Base-by-base conservation (phyloP, 2,329 filamentous ascomycete species). In the Talaromyces verruculosus region DNA sequence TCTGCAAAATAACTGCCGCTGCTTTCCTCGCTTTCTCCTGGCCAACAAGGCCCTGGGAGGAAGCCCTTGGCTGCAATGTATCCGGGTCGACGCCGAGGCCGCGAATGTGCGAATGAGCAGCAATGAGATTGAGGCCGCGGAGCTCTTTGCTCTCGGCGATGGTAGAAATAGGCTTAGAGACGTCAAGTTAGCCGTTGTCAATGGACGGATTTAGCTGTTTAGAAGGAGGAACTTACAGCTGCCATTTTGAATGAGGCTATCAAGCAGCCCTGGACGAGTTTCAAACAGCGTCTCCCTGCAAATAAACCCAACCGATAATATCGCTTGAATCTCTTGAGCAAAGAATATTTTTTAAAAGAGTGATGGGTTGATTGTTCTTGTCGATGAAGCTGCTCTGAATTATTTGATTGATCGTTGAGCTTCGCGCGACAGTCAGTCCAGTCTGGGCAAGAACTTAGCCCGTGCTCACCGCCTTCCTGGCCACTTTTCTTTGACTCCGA, bases 21-120 rank as follows among this genome's bases (percentile, higher is more conserved):
- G 95, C 95, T 81, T 97, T 98, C 67, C 95, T 89, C 65, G 95
- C 95, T 84, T 97, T 97, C 75, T 96, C 90, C 81, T 99, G 95
- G 55, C 95, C 95, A 8, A 99, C 94, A 5, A 99, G 87, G 41
- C 95, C 95, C 79, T 99, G 95, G 15, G 94, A 96, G 58, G 90
- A 86, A 33, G 87, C 80, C 67, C 94, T 89, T 22, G 95, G 93
- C 75, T 97, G 93, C 70, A 99, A 85, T 6, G 92, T 95, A 75
- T 96, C 93, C 67, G 88, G 83, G 83, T 98, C 93, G 73, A 99
- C 93, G 70, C 95, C 95, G 37, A 99, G 88, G 58, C 95, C 95
- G 74, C 93, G 91, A 75, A 99, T 97, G 80, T 99, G 95, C 65
- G 95, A 99, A 83, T 99, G 95, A 67, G 95, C 94, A 68, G 95